Evolutionary conservation across 2,329 filamentous ascomycete genomes (phyloP).

Genomic region (Exophiala lecanii-corni): DNA sequence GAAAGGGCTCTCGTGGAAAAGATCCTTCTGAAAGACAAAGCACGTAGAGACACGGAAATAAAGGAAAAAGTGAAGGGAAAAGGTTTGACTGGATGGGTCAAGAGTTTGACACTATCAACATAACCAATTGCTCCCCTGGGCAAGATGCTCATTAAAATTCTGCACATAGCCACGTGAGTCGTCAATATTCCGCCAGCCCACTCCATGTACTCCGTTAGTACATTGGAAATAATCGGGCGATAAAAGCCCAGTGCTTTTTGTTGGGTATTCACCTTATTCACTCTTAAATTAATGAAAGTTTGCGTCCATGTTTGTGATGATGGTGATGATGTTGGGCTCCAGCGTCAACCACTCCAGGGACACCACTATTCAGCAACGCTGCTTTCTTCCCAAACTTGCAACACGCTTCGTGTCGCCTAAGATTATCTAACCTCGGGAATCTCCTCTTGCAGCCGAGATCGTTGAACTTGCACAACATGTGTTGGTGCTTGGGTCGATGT

Average conservation of each 20-base stretch:
- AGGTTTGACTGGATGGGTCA: neutral
- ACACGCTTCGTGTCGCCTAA: slow-evolving; percentile 25
- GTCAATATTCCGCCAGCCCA: too few relatives aligned
- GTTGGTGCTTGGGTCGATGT: slow-evolving; percentile 26
- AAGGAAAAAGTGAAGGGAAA: neutral
- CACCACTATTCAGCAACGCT: slow-evolving; percentile 1
- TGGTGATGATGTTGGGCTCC: slow-evolving; percentile 14
- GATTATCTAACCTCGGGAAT: slow-evolving; percentile 26
- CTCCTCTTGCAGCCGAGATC: slow-evolving; percentile 24
- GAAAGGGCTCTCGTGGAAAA: neutral
- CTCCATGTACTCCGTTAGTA: too few relatives aligned
- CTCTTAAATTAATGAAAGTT: too few relatives aligned
- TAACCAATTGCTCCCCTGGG: too few relatives aligned
- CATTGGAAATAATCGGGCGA: too few relatives aligned
- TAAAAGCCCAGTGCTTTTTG: too few relatives aligned
- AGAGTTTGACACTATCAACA: neutral
- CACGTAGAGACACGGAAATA: neutral
- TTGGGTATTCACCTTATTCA: too few relatives aligned
- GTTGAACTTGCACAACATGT: slow-evolving; percentile 26
- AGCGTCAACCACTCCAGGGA: neutral
- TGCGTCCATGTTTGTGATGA: slow-evolving; percentile 9
- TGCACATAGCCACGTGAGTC: too few relatives aligned
- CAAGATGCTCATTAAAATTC: too few relatives aligned
- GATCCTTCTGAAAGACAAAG: neutral
- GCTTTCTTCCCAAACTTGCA: slow-evolving; percentile 28